Conservation (phyloP, 148 eudicot genomes). For the Rhododendron ovatum region DNA sequence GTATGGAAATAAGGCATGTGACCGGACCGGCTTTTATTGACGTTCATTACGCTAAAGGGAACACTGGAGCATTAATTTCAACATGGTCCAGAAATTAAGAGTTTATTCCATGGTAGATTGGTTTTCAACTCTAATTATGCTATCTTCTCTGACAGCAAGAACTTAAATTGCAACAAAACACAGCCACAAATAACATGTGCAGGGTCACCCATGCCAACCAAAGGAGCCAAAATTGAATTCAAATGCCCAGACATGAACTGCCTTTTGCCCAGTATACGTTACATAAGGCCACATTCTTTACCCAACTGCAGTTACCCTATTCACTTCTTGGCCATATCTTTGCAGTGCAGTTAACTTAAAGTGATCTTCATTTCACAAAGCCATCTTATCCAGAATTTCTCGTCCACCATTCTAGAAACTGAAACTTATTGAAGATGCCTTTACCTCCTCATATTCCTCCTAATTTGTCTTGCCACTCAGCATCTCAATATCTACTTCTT, state of each 20-base stretch:
- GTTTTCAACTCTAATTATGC: neutral
- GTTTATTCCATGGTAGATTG: neutral
- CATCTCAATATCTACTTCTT: neutral
- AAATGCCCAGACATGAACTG: neutral
- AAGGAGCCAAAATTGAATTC: neutral
- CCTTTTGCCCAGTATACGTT: neutral
- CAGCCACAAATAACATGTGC: neutral
- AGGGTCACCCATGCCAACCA: neutral
- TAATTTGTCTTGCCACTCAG: neutral
- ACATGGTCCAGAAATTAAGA: neutral
- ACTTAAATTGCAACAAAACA: conserved; percentile 1
- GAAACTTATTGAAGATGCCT: neutral
- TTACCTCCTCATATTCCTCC: neutral
- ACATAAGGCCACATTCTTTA: neutral
- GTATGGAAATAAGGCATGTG: neutral
- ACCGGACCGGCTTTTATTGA: neutral
- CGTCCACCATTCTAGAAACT: neutral
- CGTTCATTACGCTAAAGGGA: neutral
- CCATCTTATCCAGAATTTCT: neutral
- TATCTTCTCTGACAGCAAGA: neutral
- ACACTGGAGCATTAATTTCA: neutral
- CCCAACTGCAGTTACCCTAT: neutral
- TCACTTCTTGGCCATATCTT: neutral
- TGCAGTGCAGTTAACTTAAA: neutral
- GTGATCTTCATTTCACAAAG: neutral